These are phyloP conservation scores for Paramecium bursaria DNA, from an alignment of 73 alveolate species.

Conservation along the genomic window DNA sequence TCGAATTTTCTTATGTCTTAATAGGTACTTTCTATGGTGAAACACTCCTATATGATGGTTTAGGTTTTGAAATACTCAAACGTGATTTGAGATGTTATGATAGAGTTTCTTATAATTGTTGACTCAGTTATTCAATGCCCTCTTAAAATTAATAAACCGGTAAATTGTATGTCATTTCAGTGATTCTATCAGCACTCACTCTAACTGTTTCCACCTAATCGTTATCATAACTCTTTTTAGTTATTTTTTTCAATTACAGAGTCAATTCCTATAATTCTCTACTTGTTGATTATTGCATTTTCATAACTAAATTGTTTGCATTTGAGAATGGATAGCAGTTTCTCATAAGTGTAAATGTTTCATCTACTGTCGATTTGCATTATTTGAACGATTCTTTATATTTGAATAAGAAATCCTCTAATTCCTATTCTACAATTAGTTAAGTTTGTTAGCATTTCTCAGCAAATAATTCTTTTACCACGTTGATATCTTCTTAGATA, in stretches of 20 bases:
- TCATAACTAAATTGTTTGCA: neutral
- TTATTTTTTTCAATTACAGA: slow-evolving; percentile 12
- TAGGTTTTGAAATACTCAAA: slow-evolving; percentile 5
- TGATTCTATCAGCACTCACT: slow-evolving; percentile 23
- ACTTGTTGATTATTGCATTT: slow-evolving; percentile 6
- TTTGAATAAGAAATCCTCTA: slow-evolving; percentile 30
- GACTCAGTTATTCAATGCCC: slow-evolving; percentile 1
- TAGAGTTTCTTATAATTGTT: neutral
- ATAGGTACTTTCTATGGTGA: slow-evolving; percentile 23
- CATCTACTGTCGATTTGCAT: slow-evolving; percentile 39
- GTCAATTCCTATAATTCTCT: slow-evolving; percentile 39
- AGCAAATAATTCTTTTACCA: neutral
- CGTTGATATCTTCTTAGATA: slow-evolving; percentile 58
- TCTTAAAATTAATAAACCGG: slow-evolving; percentile 59
- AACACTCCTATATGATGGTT: slow-evolving; percentile 16
- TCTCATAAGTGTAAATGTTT: neutral
- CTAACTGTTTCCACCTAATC: slow-evolving; percentile 34
- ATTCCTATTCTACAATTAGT: slow-evolving; percentile 34
- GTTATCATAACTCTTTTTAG: neutral
- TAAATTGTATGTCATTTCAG: slow-evolving; percentile 49
- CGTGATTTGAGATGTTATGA: slow-evolving; percentile 8
- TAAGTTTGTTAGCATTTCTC: slow-evolving; percentile 48
- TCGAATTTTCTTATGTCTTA: neutral
- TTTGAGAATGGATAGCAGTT: slow-evolving; percentile 22
- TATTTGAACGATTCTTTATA: slow-evolving; percentile 45